Evolutionary conservation across 2,329 filamentous ascomycete species (phyloP).

Genomic region (Zymoseptoria brevis): DNA sequence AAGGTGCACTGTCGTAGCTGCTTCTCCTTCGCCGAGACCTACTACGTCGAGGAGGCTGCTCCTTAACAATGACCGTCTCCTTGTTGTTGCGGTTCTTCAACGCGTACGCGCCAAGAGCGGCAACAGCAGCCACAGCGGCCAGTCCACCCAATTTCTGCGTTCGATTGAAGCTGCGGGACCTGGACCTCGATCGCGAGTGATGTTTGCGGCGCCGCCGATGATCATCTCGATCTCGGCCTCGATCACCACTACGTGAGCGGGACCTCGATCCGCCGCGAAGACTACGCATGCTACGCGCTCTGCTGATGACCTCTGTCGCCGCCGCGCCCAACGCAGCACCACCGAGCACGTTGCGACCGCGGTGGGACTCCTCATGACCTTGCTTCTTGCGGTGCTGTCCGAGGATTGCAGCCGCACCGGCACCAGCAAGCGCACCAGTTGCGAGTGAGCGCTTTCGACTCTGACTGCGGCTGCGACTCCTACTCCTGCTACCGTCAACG

Average conservation of each 20-base stretch:
- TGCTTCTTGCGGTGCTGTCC: slow-evolving; percentile 50
- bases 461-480: slow-evolving; percentile 7
- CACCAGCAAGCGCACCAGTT: slow-evolving; percentile 54
- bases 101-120: slow-evolving; percentile 49
- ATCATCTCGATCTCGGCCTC: slow-evolving; percentile 19
- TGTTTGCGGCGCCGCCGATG: slow-evolving; percentile 25
- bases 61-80: slow-evolving; percentile 38
- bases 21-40: slow-evolving; percentile 38
- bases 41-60: slow-evolving; percentile 34
- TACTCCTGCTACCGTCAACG: slow-evolving; percentile 27
- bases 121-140: slow-evolving; percentile 53
- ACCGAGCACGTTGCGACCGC: slow-evolving; percentile 47
- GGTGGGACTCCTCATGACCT: slow-evolving; percentile 47
- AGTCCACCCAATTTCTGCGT: slow-evolving; percentile 49
- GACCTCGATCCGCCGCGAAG: slow-evolving; percentile 18
- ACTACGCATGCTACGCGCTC: slow-evolving; percentile 36
- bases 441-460: slow-evolving; percentile 45
- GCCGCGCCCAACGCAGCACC: slow-evolving; percentile 55
- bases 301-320: slow-evolving; percentile 50
- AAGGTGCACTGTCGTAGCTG: slow-evolving; percentile 20
- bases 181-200: slow-evolving; percentile 37
- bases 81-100: slow-evolving; percentile 44
- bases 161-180: slow-evolving; percentile 30
- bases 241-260: slow-evolving; percentile 16
- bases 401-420: slow-evolving; percentile 53